Evolutionary conservation across 306 rosid genomes (phyloP).

Genomic region (Mimosa pudica): DNA sequence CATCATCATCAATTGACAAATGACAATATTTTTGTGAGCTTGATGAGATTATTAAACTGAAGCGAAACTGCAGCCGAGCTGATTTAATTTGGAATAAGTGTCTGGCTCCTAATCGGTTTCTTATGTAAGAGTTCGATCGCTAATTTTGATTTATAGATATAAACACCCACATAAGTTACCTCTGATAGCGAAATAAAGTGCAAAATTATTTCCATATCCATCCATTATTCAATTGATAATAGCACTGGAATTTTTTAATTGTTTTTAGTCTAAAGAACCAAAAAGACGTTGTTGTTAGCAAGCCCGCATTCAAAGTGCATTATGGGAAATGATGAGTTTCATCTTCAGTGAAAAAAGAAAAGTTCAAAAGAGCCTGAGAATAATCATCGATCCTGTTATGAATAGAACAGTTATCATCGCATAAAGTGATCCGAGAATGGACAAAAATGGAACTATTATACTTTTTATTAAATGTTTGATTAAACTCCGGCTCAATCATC

Average conservation of each 20-base stretch:
- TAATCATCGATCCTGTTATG: not conserved
- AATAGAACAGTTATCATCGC: not conserved
- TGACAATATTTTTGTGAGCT: not conserved
- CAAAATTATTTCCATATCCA: not conserved
- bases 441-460: not conserved
- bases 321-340: not conserved
- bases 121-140: not conserved
- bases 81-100: slow-evolving; percentile 29
- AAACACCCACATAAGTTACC: not conserved
- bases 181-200: slow-evolving; percentile 4
- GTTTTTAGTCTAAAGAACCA: not conserved
- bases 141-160: not conserved
- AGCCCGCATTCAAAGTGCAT: not conserved
- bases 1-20: not conserved
- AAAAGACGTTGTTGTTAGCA: not conserved
- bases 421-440: slow-evolving; percentile 10
- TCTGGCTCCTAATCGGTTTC: not conserved
- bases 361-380: not conserved
- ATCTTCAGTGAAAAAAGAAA: slow-evolving; percentile 1
- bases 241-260: not conserved
- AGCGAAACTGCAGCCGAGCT: not conserved
- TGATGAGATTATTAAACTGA: slow-evolving; percentile 1
- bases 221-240: not conserved
- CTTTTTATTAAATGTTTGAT: not conserved
- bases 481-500: slow-evolving; percentile 7